Base-by-base conservation (phyloP, 345 rosid species). In the Lepidium africanum region DNA sequence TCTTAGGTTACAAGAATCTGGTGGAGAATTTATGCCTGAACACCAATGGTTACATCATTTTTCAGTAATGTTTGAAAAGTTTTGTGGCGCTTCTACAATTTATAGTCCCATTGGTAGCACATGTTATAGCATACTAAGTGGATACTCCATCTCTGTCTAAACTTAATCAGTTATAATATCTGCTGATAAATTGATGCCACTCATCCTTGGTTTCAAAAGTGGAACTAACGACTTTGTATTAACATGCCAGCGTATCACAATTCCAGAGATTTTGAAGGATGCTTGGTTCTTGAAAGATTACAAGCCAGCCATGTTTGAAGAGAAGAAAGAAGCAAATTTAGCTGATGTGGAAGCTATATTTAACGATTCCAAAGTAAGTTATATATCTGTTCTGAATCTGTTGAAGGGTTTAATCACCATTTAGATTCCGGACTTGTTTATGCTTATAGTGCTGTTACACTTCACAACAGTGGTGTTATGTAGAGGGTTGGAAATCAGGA, bases 271-370 rank as follows among this genome's bases (percentile, higher is more conserved):
- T 64, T 77, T 89, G 77, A 87, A 82, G 75, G 86, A 91, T 77
- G 85, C 60, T 56, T 94, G 99, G 99, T 94, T 94, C 79, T 86
- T 82, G 77, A 86, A 79, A 81, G 86, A 67, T 78, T 91, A 86
- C 59, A 83, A 84, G 72, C 80, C 89, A 49, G 86, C 95, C 5
- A 81, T 89, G 33, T 89, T 86, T 68, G 84, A 85, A 56, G 97
- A 94, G 81, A 86, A 77, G 59, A 86, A 83, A 60, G 76, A 81
- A 41, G 68, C 87, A 48, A 84, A 75, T 77, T 73, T 87, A 77
- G 90, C 83, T 79, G 95, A 91, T 49, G 84, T 94, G 11, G 93
- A 94, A 81, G 93, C 97, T 66, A 87, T 91, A 67, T 94, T 94
- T 12, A 83, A 89, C 81, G 96, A 94, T 81, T 81, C 90, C 6